A percentile compares a stretch with the other conserved stretches of the same genome.
Evolutionary conservation across 371 early-diverging fungal species (phyloP).

Genomic region (Circinella minor): DNA sequence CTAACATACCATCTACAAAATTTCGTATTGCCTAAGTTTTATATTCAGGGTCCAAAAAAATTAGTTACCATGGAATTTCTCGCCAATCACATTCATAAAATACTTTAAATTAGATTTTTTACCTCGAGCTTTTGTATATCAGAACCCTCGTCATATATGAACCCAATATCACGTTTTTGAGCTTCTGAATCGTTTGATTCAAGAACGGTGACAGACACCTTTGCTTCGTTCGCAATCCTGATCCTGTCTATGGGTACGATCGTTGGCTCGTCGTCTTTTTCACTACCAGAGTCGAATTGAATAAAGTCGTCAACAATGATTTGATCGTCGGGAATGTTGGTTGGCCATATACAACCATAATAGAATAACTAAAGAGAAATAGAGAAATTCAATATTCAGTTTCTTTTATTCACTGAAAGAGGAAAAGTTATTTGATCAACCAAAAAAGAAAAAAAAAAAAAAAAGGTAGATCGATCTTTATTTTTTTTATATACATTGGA

Average conservation of each 20-base stretch:
- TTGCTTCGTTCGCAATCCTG: conserved; percentile 23
- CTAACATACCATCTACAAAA: conserved; percentile 24
- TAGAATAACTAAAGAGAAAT: conserved; percentile 18
- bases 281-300: conserved; percentile 4
- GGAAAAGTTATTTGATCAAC: background rate
- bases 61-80: too few relatives aligned
- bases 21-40: conserved; percentile 22
- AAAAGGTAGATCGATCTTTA: too few relatives aligned
- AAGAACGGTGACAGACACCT: conserved; percentile 12
- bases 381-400: too few relatives aligned
- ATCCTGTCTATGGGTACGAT: conserved; percentile 20
- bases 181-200: conserved; percentile 19
- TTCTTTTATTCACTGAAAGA: background rate
- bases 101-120: background rate
- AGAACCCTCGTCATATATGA: conserved; percentile 29
- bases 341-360: conserved; percentile 41
- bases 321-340: conserved; percentile 21
- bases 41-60: background rate
- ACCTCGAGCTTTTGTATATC: conserved; percentile 28
- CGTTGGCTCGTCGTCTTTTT: background rate
- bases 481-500: background rate
- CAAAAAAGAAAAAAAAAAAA: too few relatives aligned
- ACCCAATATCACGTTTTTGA: conserved; percentile 32
- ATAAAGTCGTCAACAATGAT: conserved; percentile 21
- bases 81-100: too few relatives aligned